A percentile compares a stretch with the other conserved stretches of the same genome.
Conservation (phyloP, 1,284 basidiomycete species). For the Moesziomyces antarcticus region DNA sequence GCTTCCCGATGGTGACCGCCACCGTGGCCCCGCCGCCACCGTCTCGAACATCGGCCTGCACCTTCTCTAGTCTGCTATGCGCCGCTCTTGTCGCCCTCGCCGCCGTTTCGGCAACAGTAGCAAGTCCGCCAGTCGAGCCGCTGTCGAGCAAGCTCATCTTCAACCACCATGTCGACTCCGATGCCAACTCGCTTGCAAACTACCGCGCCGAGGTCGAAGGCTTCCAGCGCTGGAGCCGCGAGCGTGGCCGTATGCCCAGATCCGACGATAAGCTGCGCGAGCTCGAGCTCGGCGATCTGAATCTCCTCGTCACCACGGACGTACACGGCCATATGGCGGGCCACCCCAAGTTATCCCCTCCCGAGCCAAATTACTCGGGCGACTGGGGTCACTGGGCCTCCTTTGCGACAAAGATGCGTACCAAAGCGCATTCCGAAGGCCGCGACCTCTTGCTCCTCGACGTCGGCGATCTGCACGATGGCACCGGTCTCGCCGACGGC, state of each 20-base stretch:
- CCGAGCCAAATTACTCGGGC: slow-evolving; percentile 64
- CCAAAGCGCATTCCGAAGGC: slow-evolving; percentile 50
- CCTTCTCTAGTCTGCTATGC: background rate
- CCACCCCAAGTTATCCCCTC: slow-evolving; percentile 62
- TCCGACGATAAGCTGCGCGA: slow-evolving; percentile 67
- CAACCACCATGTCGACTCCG: slow-evolving; percentile 34
- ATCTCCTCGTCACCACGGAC: slow-evolving; percentile 83
- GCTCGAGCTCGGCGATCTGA: slow-evolving; percentile 81
- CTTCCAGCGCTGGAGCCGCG: slow-evolving; percentile 40
- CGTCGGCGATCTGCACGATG: slow-evolving; percentile 64
- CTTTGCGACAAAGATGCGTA: slow-evolving; percentile 63
- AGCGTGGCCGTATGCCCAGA: slow-evolving; percentile 54
- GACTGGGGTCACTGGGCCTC: slow-evolving; percentile 68
- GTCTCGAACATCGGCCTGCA: background rate
- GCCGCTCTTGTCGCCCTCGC: slow-evolving; percentile 12
- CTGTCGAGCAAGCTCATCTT: slow-evolving; percentile 35
- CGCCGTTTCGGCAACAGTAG: slow-evolving; percentile 8
- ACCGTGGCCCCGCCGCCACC: background rate
- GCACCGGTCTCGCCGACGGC: slow-evolving; percentile 64
- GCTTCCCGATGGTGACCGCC: background rate
- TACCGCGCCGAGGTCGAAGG: slow-evolving; percentile 45
- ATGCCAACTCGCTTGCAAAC: slow-evolving; percentile 32
- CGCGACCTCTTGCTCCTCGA: slow-evolving; percentile 66
- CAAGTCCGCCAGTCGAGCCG: slow-evolving; percentile 29
- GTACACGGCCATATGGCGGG: slow-evolving; percentile 73